phyloP scores from a whole-genome alignment of 768 basidiomycete species.

The Tremella yokohamensis region DNA sequence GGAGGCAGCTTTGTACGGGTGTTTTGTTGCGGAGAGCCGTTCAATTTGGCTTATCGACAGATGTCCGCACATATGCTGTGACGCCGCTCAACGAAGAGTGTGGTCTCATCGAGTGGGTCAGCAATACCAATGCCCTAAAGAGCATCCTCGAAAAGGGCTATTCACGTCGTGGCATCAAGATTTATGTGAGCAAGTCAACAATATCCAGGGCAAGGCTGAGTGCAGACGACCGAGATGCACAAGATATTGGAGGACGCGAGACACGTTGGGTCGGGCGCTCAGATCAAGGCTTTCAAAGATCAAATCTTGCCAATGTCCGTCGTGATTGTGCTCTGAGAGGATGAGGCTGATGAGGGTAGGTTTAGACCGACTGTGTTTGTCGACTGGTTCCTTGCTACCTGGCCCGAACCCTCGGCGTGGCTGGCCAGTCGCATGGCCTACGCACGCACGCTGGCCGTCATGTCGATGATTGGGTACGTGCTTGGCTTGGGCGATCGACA shows the following conservation, averaged over 20 bases:
- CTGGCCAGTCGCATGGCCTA: conserved; percentile 81
- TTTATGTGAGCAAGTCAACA: conserved; percentile 55
- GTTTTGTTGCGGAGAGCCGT: conserved; percentile 45
- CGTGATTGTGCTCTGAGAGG: conserved; percentile 32
- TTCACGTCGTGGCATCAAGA: conserved; percentile 55
- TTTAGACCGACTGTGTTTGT: conserved; percentile 78
- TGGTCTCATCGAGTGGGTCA: conserved; percentile 98
- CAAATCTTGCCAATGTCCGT: conserved; percentile 61
- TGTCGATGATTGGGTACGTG: conserved; percentile 98
- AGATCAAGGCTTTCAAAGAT: conserved; percentile 47
- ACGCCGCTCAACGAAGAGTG: conserved; percentile 95
- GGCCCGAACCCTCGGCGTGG: conserved; percentile 96
- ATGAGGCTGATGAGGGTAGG: conserved; percentile 7
- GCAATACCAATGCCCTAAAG: conserved; percentile 79
- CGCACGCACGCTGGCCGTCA: conserved; percentile 85
- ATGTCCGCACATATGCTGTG: conserved; percentile 97
- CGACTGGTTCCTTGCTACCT: conserved; percentile 95
- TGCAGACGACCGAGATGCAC: conserved; percentile 47
- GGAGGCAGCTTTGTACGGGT: conserved; percentile 82
- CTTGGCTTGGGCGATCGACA: conserved; percentile 98
- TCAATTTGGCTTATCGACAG: conserved; percentile 53
- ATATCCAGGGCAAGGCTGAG: not conserved
- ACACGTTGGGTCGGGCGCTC: conserved; percentile 28
- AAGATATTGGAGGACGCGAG: conserved; percentile 41
- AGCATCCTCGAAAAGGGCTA: conserved; percentile 70